Evolutionary conservation across 2,329 filamentous ascomycete species (phyloP).

Genomic region (Alternaria triticina): DNA sequence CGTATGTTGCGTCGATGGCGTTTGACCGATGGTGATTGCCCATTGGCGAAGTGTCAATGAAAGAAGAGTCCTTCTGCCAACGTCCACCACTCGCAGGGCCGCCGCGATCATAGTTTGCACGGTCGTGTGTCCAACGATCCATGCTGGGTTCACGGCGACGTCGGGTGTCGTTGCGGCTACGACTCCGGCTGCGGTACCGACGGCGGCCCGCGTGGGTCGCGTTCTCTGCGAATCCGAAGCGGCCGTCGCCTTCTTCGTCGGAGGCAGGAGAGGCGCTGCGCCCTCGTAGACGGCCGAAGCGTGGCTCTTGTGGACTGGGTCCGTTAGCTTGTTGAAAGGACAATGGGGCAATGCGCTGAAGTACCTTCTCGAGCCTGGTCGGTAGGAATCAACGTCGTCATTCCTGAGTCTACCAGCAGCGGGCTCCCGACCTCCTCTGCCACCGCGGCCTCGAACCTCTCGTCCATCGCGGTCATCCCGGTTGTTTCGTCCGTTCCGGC

Average conservation of each 20-base stretch:
- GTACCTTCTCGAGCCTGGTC: constrained; percentile 37
- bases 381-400: constrained; percentile 41
- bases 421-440: constrained; percentile 15
- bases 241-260: constrained; percentile 55
- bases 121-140: constrained; percentile 41
- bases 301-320: constrained; percentile 34
- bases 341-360: not conserved
- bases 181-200: constrained; percentile 52
- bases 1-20: constrained; percentile 44
- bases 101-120: constrained; percentile 32
- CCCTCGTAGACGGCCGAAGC: constrained; percentile 60
- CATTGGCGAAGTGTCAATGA: constrained; percentile 47
- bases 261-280: constrained; percentile 65
- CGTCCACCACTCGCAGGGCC: constrained; percentile 24
- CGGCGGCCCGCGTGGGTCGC: constrained; percentile 52
- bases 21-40: constrained; percentile 54
- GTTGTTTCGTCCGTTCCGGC: constrained; percentile 27
- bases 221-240: constrained; percentile 57
- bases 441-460: constrained; percentile 23
- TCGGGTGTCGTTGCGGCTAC: constrained; percentile 22
- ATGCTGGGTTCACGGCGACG: constrained; percentile 31
- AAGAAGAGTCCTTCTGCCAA: constrained; percentile 35
- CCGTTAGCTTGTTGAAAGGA: constrained; percentile 7
- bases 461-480: constrained; percentile 25
- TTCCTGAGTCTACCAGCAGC: constrained; percentile 18